phyloP scores from a whole-genome alignment of 495 filamentous ascomycete genomes.

The Viridothelium virens region DNA sequence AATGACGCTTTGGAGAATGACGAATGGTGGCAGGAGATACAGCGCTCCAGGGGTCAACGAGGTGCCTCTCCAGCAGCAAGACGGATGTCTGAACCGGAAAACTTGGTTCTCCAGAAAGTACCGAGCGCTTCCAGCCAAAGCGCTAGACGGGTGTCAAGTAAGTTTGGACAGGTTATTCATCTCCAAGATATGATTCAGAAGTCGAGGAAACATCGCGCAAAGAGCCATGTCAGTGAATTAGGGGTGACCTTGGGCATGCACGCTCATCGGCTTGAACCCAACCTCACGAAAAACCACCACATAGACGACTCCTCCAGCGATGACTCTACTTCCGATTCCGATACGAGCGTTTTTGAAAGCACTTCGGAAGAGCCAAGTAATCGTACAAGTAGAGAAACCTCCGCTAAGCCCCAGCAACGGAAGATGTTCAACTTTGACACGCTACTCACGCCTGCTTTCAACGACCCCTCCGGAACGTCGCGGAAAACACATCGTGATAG shows the following conservation, averaged over 20 bases:
- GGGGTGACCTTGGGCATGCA: conserved; percentile 66
- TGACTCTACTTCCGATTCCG: conserved; percentile 38
- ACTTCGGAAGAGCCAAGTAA: conserved; percentile 18
- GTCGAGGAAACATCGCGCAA: conserved; percentile 51
- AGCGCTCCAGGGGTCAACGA: conserved; percentile 45
- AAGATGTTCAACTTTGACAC: not conserved
- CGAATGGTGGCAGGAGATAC: conserved; percentile 79
- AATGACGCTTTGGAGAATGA: conserved; percentile 56
- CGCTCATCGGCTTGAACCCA: conserved; percentile 61
- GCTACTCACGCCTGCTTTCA: not conserved
- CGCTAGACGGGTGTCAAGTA: conserved; percentile 36
- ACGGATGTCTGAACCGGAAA: conserved; percentile 27
- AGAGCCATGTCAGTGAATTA: conserved; percentile 55
- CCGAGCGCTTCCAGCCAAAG: conserved; percentile 50
- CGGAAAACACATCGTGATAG: not conserved
- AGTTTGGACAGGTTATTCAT: conserved; percentile 40
- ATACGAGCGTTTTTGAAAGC: conserved; percentile 19
- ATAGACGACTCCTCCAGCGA: conserved; percentile 42
- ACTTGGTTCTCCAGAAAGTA: conserved; percentile 39
- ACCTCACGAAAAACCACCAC: conserved; percentile 49
- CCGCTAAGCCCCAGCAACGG: not conserved
- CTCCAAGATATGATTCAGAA: conserved; percentile 45
- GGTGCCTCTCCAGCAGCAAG: conserved; percentile 30
- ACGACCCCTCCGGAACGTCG: not conserved
- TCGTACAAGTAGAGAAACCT: not conserved